phyloP scores from a whole-genome alignment of 305 asterid genomes.

The Striga hermonthica region DNA sequence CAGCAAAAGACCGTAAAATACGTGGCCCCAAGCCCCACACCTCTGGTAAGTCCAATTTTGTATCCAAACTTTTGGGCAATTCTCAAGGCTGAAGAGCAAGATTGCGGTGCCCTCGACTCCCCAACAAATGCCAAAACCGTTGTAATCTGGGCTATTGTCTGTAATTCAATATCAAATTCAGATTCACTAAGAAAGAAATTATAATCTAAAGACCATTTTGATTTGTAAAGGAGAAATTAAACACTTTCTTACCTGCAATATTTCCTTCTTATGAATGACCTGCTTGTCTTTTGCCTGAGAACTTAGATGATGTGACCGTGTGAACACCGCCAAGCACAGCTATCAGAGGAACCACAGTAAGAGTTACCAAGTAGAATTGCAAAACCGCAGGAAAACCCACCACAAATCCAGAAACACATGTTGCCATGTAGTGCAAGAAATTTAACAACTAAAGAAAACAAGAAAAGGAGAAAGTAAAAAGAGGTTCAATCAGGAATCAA shows the following conservation, averaged over 20 bases:
- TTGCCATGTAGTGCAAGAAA: too few species aligned
- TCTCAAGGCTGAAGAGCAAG: constrained; percentile 38
- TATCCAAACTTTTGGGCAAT: constrained; percentile 5
- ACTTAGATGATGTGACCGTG: too few species aligned
- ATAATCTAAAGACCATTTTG: too few species aligned
- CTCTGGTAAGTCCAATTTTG: constrained; percentile 72
- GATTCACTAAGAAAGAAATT: constrained; percentile 21
- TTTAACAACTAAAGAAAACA: not conserved
- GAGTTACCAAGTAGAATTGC: constrained; percentile 40
- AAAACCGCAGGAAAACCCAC: constrained; percentile 46
- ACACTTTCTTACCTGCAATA: too few species aligned
- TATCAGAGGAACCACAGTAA: too few species aligned
- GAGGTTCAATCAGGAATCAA: not conserved
- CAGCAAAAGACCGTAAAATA: constrained; percentile 82
- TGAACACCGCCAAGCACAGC: too few species aligned
- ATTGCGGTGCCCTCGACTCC: constrained; percentile 73
- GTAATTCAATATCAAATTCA: constrained; percentile 80
- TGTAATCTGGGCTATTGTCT: constrained; percentile 75
- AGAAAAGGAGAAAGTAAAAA: not conserved
- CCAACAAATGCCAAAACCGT: constrained; percentile 79
- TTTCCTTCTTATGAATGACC: too few species aligned
- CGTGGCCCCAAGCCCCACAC: constrained; percentile 79
- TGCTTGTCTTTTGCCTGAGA: too few species aligned
- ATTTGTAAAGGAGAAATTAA: too few species aligned
- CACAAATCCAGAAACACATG: too few species aligned